Conservation (phyloP, 306 rosid species). For the Carpinus fangiana region DNA sequence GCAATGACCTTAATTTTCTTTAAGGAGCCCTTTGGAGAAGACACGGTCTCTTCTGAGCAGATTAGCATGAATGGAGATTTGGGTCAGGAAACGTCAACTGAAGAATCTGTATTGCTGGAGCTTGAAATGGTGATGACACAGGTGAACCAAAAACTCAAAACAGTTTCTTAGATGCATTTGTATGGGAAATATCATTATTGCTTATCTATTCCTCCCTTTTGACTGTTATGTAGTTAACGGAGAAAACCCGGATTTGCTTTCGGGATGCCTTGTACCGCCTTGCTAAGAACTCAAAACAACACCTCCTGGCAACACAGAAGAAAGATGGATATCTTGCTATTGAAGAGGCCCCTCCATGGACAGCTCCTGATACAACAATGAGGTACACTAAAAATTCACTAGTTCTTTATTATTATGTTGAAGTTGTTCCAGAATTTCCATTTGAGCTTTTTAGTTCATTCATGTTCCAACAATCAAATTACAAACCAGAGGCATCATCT, state of each 20-base stretch:
- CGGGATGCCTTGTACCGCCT: constrained; percentile 84
- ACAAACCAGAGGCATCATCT: not conserved
- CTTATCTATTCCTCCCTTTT: constrained; percentile 24
- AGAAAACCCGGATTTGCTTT: constrained; percentile 61
- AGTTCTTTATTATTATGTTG: constrained; percentile 5
- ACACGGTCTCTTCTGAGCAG: constrained; percentile 38
- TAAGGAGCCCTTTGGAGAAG: constrained; percentile 14
- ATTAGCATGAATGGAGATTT: constrained; percentile 22
- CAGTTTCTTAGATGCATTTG: not conserved
- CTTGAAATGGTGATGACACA: constrained; percentile 59
- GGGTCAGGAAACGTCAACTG: constrained; percentile 44
- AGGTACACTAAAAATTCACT: constrained; percentile 44
- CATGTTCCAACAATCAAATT: not conserved
- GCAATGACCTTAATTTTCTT: constrained; percentile 15
- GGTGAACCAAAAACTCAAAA: constrained; percentile 36
- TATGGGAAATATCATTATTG: not conserved
- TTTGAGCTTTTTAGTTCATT: not conserved
- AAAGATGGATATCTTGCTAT: constrained; percentile 30
- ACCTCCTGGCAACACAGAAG: constrained; percentile 14
- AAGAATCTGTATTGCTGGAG: constrained; percentile 56
- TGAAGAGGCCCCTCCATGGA: constrained; percentile 28
- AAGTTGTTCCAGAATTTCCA: not conserved
- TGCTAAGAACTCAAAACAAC: constrained; percentile 53
- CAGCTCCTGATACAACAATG: constrained; percentile 25
- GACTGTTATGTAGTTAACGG: constrained; percentile 44